Percentiles rank a stretch among this genome's conserved stretches.
Evolutionary conservation across 2,329 filamentous ascomycete genomes (phyloP).

Genomic region (Penicillium sp.): DNA sequence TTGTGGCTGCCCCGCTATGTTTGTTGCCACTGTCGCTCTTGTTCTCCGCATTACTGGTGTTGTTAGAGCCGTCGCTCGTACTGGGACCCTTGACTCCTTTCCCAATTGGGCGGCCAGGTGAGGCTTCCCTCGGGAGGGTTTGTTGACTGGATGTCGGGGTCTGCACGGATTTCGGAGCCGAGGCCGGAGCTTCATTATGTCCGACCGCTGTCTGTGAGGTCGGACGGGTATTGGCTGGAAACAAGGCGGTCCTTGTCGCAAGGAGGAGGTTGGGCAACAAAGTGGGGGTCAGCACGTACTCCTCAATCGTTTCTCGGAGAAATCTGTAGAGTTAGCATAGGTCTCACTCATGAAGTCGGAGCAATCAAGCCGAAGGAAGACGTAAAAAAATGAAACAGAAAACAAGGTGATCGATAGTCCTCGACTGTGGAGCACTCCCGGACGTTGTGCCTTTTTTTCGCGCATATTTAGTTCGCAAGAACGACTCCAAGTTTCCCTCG

Average conservation of each 20-base stretch:
- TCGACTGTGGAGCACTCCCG: constrained; percentile 24
- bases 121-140: constrained; percentile 25
- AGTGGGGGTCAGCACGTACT: constrained; percentile 61
- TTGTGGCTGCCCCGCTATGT: constrained; percentile 4
- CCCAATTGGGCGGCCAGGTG: constrained; percentile 18
- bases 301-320: constrained; percentile 50
- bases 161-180: constrained; percentile 26
- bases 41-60: constrained; percentile 6
- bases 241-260: constrained; percentile 70
- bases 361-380: constrained; percentile 6
- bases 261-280: constrained; percentile 59
- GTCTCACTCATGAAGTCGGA: constrained; percentile 17
- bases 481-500: constrained; percentile 11
- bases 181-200: constrained; percentile 27
- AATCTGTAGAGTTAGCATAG: constrained; percentile 37
- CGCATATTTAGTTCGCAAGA: constrained; percentile 11
- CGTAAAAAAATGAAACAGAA: constrained; percentile 7
- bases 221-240: constrained; percentile 77
- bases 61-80: constrained; percentile 4
- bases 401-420: constrained; percentile 15
- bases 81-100: constrained; percentile 10
- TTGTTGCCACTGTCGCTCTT: constrained; percentile 11
- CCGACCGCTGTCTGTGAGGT: constrained; percentile 42
- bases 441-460: constrained; percentile 15
- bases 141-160: constrained; percentile 23